Percentiles rank a stretch among this genome's conserved stretches.
Conservation (phyloP, 495 filamentous ascomycete genomes). For the Hypomontagnella submonticulosa region DNA sequence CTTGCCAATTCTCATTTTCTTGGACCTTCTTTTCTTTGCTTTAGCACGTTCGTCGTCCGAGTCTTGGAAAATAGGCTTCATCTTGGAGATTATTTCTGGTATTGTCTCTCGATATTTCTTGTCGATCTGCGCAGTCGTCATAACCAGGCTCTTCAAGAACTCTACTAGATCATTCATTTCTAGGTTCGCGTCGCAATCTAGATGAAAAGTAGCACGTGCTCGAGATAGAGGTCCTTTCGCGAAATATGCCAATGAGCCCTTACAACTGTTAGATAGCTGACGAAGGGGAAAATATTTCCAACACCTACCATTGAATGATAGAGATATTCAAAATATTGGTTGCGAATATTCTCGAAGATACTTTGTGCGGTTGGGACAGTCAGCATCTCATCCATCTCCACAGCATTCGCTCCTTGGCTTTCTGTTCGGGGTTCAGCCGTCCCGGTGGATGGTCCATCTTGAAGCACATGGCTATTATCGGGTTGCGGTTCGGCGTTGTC, state of each 20-base stretch:
- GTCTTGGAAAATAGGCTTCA: conserved; percentile 64
- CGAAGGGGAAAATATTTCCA: neutral
- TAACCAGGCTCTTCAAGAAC: conserved; percentile 76
- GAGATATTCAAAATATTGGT: conserved; percentile 87
- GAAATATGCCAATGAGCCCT: conserved; percentile 95
- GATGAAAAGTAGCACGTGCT: conserved; percentile 79
- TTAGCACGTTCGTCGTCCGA: conserved; percentile 63
- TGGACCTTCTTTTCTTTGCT: conserved; percentile 69
- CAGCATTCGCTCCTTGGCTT: conserved; percentile 1
- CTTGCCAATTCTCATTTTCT: conserved; percentile 78
- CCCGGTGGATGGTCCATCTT: conserved; percentile 14
- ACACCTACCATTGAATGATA: conserved; percentile 82
- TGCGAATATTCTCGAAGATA: conserved; percentile 73
- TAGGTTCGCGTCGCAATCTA: conserved; percentile 63
- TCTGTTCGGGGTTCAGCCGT: conserved; percentile 11
- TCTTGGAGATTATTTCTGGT: conserved; percentile 71
- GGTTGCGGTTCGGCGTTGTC: conserved; percentile 9
- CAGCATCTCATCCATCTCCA: conserved; percentile 34
- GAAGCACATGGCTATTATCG: conserved; percentile 16
- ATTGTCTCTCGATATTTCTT: conserved; percentile 87
- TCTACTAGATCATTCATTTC: conserved; percentile 68
- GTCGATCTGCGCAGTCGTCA: conserved; percentile 80
- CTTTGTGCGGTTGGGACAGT: conserved; percentile 65
- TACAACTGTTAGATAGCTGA: conserved; percentile 39
- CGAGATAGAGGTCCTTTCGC: conserved; percentile 95